Base-by-base conservation (phyloP, 2,329 filamentous ascomycete genomes). In the Metarhizium robertsii region DNA sequence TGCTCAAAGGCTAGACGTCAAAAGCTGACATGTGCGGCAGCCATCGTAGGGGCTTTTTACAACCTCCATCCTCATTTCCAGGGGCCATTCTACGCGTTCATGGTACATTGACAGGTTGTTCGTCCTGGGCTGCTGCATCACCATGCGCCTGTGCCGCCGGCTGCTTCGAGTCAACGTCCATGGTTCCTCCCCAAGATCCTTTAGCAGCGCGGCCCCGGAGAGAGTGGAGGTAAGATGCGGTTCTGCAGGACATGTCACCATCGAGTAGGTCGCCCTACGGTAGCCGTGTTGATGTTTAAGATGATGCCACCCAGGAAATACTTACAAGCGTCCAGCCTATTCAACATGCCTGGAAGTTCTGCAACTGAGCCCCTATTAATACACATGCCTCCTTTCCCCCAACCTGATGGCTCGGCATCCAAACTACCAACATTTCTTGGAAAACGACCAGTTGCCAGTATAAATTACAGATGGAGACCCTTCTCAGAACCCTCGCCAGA, bases 401-500 rank as follows among this genome's bases (percentile, higher is more conserved):
- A 68, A 36, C 57, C 57, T 7, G 57, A 67, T 52, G 58, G 61
- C 7, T 57, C 62, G 2, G 58, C 61, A 13, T 55, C 61, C 10
- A 56, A 67, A 36, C 60, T 79, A 29, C 74, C 78, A 32, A 60
- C 59, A 10, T 78, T 77, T 56, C 67, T 76, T 36, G 68, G 64
- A 13, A 66, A 66, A 14, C 71, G 71, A 40, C 74, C 80, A 2
- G 73, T 79, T 0, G 80, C 76, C 6, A 75, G 75, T 55, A 79
- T 86, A 63, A 79, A 83, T 63, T 86, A 85, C 65, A 74, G 82
- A 16, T 86, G 83, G 83, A 65, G 65, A 7, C 66, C 57, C 3
- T 59, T 58, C 18, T 62, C 45, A 61, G 61, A 43, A 53, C 52
- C 32, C 63, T 50, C 57, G 20, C 62, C 45, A 61, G 61, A 43